Evolutionary conservation across 169 alveolate genomes (phyloP), one percentile per base, ranked within the genome.

Genomic region (Plasmodium gonderi): DNA sequence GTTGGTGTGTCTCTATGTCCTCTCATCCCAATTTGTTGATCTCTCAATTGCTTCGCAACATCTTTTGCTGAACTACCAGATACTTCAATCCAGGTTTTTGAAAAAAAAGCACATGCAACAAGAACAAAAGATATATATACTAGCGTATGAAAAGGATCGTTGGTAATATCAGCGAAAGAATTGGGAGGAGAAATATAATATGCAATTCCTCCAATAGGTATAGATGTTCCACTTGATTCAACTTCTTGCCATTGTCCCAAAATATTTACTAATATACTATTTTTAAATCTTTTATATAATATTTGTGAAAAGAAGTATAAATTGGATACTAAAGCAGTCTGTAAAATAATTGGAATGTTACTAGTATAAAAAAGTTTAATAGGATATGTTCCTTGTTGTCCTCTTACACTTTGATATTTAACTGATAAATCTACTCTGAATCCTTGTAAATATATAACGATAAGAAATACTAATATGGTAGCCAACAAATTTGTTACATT

Each of bases 181-280:
- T 96, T 96, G n/a, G 99, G 99, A 36, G 99, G 99, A 17, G 99
- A 97, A 67, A 99, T 98, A 97, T 99, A 98, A 95, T 99, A 99
- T 14, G 99, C 99, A 76, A 99, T 97, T 79, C 99, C 99, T 20
- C 99, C 99, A 36, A 99, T 99, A 0, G 99, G 99, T 77, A 99
- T 98, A 20, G 99, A 97, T 68, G 98, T 98, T 3, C 99, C 99
- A 26, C 98, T 98, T 40, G 95, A 96, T 89, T 98, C 99, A 44
- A 97, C 90, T 51, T 97, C 99, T 91, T 97, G 98, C 99, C 99
- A 99, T 91, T 98, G 99, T 0, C 99, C 99, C 45, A 98, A 95
- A 74, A 98, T 95, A 72, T 96, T 97, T 23, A 98, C 99, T 74
- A 99, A 79, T 97, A 99, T 96, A 96, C 99, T 99, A 80, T 98